These are phyloP conservation scores for Zasmidium cellare DNA, from an alignment of 2,329 filamentous ascomycete genomes.

Conservation along the genomic window DNA sequence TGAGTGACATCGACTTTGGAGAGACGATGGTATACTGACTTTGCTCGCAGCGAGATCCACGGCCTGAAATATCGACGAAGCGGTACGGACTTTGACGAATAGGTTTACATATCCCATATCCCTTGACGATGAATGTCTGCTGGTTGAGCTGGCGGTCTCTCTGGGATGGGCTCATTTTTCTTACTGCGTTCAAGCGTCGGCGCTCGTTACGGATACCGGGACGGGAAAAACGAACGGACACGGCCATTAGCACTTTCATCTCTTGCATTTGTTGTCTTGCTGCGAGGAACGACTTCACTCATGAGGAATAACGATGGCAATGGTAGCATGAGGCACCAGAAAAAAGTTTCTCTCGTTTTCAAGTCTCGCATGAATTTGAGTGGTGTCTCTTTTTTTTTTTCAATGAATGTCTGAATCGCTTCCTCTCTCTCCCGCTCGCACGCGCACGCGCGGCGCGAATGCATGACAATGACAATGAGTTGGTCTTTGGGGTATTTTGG, in stretches of 20 bases:
- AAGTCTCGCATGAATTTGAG: neutral
- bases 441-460: neutral
- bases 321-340: neutral
- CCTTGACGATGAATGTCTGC: neutral
- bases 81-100: slow-evolving; percentile 28
- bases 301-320: neutral
- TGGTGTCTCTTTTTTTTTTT: no score
- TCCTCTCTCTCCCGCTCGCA: neutral
- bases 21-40: slow-evolving; percentile 11
- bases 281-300: neutral
- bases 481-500: neutral
- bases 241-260: no score
- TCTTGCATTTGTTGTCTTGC: no score
- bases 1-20: slow-evolving; percentile 52
- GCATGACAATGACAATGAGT: neutral
- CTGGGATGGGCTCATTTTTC: neutral
- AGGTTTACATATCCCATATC: neutral
- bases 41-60: slow-evolving; percentile 32
- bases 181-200: slow-evolving; percentile 28
- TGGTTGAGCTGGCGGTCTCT: neutral
- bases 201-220: neutral
- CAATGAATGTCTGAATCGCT: neutral
- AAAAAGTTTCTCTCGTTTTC: neutral
- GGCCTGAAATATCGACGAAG: slow-evolving; percentile 30
- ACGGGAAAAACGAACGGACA: neutral